phyloP scores from a whole-genome alignment of 495 filamentous ascomycete genomes.

The Wilcoxina mikolae region DNA sequence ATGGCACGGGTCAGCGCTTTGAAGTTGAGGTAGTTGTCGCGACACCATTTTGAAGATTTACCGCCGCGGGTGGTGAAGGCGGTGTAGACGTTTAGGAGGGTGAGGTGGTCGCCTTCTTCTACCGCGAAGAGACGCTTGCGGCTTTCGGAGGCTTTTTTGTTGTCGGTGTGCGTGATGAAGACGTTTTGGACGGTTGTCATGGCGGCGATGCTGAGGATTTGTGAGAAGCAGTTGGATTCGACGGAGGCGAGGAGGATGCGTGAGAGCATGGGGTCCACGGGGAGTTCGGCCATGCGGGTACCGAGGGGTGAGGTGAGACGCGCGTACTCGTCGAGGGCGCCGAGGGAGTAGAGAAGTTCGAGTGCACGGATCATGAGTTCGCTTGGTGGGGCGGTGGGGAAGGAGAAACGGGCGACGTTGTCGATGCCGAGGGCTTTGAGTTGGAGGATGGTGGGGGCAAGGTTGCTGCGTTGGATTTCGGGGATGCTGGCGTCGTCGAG shows the following conservation, averaged over 20 bases:
- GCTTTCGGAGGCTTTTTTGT: constrained; percentile 55
- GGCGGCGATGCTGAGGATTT: constrained; percentile 81
- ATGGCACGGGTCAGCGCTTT: constrained; percentile 68
- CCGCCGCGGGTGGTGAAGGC: constrained; percentile 64
- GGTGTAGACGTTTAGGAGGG: constrained; percentile 85
- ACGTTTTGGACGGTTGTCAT: constrained; percentile 80
- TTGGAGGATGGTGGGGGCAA: constrained; percentile 81
- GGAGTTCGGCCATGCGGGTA: constrained; percentile 82
- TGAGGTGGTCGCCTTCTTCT: constrained; percentile 91
- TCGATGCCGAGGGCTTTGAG: constrained; percentile 93
- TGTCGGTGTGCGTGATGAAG: constrained; percentile 68
- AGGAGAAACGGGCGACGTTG: constrained; percentile 84
- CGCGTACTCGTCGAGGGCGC: constrained; percentile 77
- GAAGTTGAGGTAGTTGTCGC: constrained; percentile 73
- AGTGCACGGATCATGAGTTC: constrained; percentile 77
- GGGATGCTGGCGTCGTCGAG: constrained; percentile 67
- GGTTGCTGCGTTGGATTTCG: constrained; percentile 85
- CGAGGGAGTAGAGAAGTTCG: constrained; percentile 78
- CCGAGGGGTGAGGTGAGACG: constrained; percentile 83
- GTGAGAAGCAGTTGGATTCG: constrained; percentile 59
- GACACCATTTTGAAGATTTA: constrained; percentile 76
- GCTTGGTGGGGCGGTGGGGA: constrained; percentile 73
- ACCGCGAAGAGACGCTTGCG: constrained; percentile 71
- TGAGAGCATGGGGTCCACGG: constrained; percentile 91
- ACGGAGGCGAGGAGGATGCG: constrained; percentile 40